Evolutionary conservation across 306 rosid genomes (phyloP).

Genomic region (Senna siamea): DNA sequence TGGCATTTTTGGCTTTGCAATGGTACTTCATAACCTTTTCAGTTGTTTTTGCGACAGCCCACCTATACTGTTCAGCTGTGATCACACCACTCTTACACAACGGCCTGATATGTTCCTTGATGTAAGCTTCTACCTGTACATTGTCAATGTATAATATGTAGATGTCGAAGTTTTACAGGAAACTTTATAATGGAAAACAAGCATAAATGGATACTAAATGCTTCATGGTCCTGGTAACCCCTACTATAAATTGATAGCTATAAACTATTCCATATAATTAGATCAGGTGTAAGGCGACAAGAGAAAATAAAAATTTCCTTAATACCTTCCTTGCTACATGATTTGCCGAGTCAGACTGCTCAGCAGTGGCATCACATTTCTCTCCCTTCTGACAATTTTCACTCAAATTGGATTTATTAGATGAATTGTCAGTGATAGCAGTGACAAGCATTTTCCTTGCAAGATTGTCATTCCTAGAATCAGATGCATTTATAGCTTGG

Average conservation of each 20-base stretch:
- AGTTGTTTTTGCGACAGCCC: constrained; percentile 88
- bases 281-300: not conserved
- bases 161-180: constrained; percentile 6
- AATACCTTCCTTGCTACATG: constrained; percentile 71
- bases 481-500: constrained; percentile 46
- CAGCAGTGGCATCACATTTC: constrained; percentile 43
- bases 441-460: constrained; percentile 40
- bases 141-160: constrained; percentile 28
- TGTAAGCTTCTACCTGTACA: constrained; percentile 84
- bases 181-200: not conserved
- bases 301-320: constrained; percentile 29
- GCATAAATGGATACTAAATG: not conserved
- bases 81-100: constrained; percentile 94
- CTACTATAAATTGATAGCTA: not conserved
- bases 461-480: constrained; percentile 39
- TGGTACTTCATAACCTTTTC: constrained; percentile 96
- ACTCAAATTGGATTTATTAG: constrained; percentile 39
- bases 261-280: not conserved
- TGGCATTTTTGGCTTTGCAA: constrained; percentile 80
- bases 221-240: not conserved
- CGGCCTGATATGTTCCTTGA: constrained; percentile 93
- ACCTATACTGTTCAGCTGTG: constrained; percentile 85
- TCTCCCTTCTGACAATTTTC: constrained; percentile 48
- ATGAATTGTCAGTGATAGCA: constrained; percentile 37
- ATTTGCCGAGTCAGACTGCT: constrained; percentile 55